phyloP scores from a whole-genome alignment of 208 protist species.

The Tetramitus jugosus region DNA sequence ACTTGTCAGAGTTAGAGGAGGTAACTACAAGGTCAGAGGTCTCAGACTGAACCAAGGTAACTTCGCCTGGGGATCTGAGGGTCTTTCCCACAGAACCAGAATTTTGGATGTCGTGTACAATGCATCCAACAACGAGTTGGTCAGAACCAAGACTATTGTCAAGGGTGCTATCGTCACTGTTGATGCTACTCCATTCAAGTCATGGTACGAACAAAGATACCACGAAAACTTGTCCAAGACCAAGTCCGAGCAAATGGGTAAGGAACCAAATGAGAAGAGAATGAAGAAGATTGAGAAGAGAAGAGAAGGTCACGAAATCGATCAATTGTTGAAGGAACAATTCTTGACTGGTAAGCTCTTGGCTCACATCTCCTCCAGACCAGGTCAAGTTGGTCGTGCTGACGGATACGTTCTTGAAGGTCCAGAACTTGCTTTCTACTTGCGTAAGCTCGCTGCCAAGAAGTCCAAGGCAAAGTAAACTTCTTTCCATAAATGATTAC shows the following conservation, averaged over 20 bases:
- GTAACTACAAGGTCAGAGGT: conserved; percentile 95
- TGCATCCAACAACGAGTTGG: conserved; percentile 97
- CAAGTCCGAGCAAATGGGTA: conserved; percentile 47
- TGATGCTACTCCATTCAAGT: conserved; percentile 94
- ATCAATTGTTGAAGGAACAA: conserved; percentile 75
- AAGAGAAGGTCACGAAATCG: conserved; percentile 54
- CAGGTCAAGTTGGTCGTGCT: conserved; percentile 92
- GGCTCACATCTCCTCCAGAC: conserved; percentile 87
- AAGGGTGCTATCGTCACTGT: conserved; percentile 95
- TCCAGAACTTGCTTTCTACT: conserved; percentile 98
- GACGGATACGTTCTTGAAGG: conserved; percentile 99
- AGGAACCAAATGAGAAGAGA: conserved; percentile 49
- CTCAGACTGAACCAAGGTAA: conserved; percentile 96
- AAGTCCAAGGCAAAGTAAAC: conserved; percentile 59
- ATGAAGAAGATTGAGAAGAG: conserved; percentile 50
- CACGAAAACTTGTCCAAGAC: conserved; percentile 84
- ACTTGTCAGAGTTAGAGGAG: conserved; percentile 87
- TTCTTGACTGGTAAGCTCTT: conserved; percentile 85
- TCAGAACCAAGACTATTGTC: conserved; percentile 99
- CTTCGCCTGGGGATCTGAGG: conserved; percentile 89
- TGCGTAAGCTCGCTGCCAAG: conserved; percentile 94
- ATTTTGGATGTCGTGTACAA: conserved; percentile 99
- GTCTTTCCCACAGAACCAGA: conserved; percentile 70
- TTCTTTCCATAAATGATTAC: too few relatives aligned
- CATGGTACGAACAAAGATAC: conserved; percentile 97